phyloP scores from a whole-genome alignment of 1,284 basidiomycete genomes.

The Naganishia cerealis region DNA sequence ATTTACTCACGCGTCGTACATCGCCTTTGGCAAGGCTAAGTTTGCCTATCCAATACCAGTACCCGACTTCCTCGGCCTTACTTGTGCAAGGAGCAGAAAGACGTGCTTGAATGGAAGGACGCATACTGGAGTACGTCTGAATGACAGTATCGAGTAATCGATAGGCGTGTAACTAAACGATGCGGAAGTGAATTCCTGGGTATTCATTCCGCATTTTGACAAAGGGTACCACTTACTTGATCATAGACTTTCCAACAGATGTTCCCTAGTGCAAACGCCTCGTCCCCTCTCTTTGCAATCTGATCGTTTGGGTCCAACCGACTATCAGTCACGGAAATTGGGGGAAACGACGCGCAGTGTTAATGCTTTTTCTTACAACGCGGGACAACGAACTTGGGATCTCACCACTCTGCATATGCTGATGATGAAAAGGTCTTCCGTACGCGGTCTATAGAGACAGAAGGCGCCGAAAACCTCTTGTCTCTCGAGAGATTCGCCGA shows the following conservation, averaged over 20 bases:
- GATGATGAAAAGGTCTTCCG: conserved; percentile 29
- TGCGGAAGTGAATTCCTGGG: background rate
- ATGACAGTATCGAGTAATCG: conserved; percentile 31
- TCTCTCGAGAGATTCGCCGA: conserved; percentile 32
- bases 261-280: conserved; percentile 33
- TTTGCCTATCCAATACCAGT: conserved; percentile 35
- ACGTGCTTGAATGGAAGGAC: conserved; percentile 28
- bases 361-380: background rate
- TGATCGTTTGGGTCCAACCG: conserved; percentile 15
- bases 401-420: conserved; percentile 29
- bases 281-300: conserved; percentile 31
- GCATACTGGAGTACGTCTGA: conserved; percentile 29
- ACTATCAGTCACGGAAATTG: background rate
- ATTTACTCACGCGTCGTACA: conserved; percentile 26
- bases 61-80: conserved; percentile 30
- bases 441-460: conserved; percentile 29
- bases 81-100: conserved; percentile 31
- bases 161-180: conserved; percentile 31
- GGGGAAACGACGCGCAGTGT: no score
- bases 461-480: conserved; percentile 25
- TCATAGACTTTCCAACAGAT: conserved; percentile 35
- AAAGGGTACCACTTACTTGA: conserved; percentile 23
- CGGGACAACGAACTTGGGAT: no score
- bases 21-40: conserved; percentile 30
- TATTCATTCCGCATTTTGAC: no score